A percentile compares a stretch with the other conserved stretches of the same genome.
phyloP scores from a whole-genome alignment of 345 rosid genomes.

The Populus pruinosa region DNA sequence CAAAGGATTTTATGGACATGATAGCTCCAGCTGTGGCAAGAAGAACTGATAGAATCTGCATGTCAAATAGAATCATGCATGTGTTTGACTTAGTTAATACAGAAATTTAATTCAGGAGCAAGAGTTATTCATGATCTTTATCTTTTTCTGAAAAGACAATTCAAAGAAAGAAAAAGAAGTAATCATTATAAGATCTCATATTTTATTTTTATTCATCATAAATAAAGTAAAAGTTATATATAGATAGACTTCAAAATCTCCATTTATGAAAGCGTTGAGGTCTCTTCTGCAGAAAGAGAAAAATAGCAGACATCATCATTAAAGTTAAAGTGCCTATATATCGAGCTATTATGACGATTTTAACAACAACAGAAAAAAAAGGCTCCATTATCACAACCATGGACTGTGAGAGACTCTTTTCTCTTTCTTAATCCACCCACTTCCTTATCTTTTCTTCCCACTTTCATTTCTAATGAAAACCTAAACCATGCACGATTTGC shows the following conservation, averaged over 20 bases:
- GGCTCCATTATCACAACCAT: conserved; percentile 10
- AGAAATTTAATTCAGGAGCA: not conserved
- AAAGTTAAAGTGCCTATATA: conserved; percentile 27
- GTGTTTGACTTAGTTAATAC: not conserved
- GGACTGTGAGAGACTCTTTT: not conserved
- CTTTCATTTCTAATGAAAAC: not conserved
- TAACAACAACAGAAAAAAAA: conserved; percentile 1
- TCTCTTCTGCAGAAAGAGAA: not conserved
- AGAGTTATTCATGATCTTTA: no score
- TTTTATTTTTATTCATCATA: no score
- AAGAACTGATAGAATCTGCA: conserved; percentile 44
- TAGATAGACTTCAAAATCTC: no score
- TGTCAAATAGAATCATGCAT: not conserved
- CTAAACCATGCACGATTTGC: not conserved
- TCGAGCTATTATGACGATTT: conserved; percentile 13
- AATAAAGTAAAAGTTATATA: no score
- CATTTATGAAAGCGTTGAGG: no score
- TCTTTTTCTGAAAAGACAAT: no score
- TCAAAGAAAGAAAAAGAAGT: no score
- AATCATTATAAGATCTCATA: no score
- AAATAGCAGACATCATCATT: conserved; percentile 39
- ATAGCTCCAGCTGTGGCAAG: conserved; percentile 58
- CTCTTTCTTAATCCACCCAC: no score
- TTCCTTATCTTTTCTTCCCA: no score
- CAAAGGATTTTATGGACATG: conserved; percentile 51